phyloP scores from a whole-genome alignment of 2,329 filamentous ascomycete genomes.

The Talaromyces sp. region DNA sequence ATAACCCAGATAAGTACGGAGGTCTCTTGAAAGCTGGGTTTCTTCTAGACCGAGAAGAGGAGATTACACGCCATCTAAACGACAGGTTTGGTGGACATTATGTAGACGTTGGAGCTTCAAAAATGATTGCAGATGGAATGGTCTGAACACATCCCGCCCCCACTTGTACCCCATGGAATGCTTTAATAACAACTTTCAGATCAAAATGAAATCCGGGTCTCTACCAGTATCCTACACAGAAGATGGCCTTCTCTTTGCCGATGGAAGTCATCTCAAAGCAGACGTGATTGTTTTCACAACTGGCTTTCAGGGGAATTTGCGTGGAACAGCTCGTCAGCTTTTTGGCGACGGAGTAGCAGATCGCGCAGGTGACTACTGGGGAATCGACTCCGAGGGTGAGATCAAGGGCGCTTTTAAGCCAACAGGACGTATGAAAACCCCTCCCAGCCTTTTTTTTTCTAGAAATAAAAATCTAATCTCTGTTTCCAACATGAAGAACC shows the following conservation, averaged over 20 bases:
- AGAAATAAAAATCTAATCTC: background rate
- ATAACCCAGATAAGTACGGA: slow-evolving; percentile 33
- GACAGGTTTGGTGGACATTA: slow-evolving; percentile 44
- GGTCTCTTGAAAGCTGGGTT: slow-evolving; percentile 40
- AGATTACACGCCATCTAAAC: slow-evolving; percentile 33
- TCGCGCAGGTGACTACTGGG: slow-evolving; percentile 40
- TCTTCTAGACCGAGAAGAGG: slow-evolving; percentile 31
- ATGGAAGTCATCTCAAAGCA: slow-evolving; percentile 38
- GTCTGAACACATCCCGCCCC: no score
- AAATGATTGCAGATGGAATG: slow-evolving; percentile 36
- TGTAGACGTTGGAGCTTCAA: slow-evolving; percentile 41
- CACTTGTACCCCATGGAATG: no score
- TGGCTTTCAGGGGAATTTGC: slow-evolving; percentile 41
- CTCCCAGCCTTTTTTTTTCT: no score
- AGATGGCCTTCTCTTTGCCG: slow-evolving; percentile 38
- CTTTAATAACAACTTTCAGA: slow-evolving; percentile 19
- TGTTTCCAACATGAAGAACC: slow-evolving; percentile 17
- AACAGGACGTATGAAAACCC: slow-evolving; percentile 22
- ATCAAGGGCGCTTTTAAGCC: slow-evolving; percentile 38
- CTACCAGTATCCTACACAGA: slow-evolving; percentile 31
- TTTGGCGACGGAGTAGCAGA: slow-evolving; percentile 38
- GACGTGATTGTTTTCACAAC: slow-evolving; percentile 45
- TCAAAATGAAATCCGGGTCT: slow-evolving; percentile 38
- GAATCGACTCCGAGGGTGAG: slow-evolving; percentile 44
- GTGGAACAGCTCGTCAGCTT: slow-evolving; percentile 30